Conservation (phyloP, 306 rosid species). For the Sechiopsis laciniata region DNA sequence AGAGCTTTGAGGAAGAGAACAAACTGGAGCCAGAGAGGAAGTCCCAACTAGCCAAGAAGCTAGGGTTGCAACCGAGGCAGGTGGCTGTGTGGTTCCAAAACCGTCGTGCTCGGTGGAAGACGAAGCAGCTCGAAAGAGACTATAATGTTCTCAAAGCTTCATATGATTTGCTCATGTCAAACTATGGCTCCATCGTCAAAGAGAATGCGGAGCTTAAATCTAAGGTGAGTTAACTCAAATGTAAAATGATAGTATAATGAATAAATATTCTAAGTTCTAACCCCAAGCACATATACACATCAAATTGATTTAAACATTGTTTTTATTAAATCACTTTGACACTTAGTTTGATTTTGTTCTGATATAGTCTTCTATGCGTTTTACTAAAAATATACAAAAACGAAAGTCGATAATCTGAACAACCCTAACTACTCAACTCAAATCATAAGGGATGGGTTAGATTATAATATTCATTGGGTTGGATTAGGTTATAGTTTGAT, state of each 20-base stretch:
- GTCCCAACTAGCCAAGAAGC: slow-evolving; percentile 82
- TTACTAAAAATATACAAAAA: too few species aligned
- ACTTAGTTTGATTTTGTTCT: too few species aligned
- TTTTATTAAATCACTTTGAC: too few species aligned
- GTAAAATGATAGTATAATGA: background rate
- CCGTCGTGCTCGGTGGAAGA: slow-evolving; percentile 99
- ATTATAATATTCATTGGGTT: too few species aligned
- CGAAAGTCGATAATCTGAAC: too few species aligned
- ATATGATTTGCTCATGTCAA: slow-evolving; percentile 60
- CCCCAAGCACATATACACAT: background rate
- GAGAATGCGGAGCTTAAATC: slow-evolving; percentile 81
- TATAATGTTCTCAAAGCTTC: slow-evolving; percentile 76
- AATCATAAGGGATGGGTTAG: too few species aligned
- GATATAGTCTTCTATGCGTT: too few species aligned
- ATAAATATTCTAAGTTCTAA: too few species aligned
- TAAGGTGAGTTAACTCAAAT: slow-evolving; percentile 39
- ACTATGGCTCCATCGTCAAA: slow-evolving; percentile 49
- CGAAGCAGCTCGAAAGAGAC: slow-evolving; percentile 90
- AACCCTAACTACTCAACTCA: too few species aligned
- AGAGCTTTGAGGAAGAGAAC: slow-evolving; percentile 91
- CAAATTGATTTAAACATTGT: too few species aligned
- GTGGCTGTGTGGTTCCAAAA: slow-evolving; percentile 99
- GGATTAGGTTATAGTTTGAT: too few species aligned
- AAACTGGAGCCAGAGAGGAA: slow-evolving; percentile 92
- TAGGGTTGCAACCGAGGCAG: slow-evolving; percentile 86